phyloP scores from a whole-genome alignment of 2,329 filamentous ascomycete species.

The Diaporthe australafricana region DNA sequence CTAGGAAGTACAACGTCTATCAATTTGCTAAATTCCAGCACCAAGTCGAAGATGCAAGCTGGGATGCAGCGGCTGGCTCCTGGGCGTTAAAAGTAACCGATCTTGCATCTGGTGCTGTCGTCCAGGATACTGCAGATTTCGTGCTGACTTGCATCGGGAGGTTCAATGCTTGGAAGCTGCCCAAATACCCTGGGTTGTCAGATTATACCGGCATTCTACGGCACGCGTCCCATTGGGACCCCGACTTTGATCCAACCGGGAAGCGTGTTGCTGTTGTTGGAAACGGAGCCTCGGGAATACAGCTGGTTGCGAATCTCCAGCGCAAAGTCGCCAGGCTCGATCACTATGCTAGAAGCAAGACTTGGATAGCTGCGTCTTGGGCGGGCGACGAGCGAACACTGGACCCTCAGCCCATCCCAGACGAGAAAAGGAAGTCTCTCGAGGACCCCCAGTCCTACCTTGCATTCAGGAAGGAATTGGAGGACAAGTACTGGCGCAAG shows the following conservation, averaged over 20 bases:
- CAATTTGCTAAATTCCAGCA: conserved; percentile 66
- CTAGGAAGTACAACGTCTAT: conserved; percentile 74
- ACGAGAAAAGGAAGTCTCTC: conserved; percentile 67
- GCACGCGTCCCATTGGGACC: conserved; percentile 72
- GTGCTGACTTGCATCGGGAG: conserved; percentile 72
- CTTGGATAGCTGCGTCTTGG: conserved; percentile 76
- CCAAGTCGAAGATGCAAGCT: conserved; percentile 66
- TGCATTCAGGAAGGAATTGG: conserved; percentile 66
- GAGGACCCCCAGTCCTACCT: conserved; percentile 71
- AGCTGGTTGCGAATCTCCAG: conserved; percentile 66
- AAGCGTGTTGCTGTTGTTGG: conserved; percentile 70
- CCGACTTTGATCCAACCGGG: conserved; percentile 57
- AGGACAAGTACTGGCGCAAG: conserved; percentile 71
- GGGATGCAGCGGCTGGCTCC: conserved; percentile 61
- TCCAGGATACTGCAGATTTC: conserved; percentile 66
- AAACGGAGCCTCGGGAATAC: conserved; percentile 72
- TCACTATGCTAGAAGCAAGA: conserved; percentile 73
- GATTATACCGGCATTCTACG: conserved; percentile 66
- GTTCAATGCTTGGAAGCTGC: conserved; percentile 75
- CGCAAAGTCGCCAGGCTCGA: conserved; percentile 63
- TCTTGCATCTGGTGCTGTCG: conserved; percentile 50
- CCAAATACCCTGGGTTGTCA: conserved; percentile 68
- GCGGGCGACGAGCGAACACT: conserved; percentile 65
- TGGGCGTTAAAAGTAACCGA: conserved; percentile 67
- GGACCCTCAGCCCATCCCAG: conserved; percentile 64